Base-by-base conservation (phyloP, 176 grass and related monocot genomes). In the Juncus effusus region DNA sequence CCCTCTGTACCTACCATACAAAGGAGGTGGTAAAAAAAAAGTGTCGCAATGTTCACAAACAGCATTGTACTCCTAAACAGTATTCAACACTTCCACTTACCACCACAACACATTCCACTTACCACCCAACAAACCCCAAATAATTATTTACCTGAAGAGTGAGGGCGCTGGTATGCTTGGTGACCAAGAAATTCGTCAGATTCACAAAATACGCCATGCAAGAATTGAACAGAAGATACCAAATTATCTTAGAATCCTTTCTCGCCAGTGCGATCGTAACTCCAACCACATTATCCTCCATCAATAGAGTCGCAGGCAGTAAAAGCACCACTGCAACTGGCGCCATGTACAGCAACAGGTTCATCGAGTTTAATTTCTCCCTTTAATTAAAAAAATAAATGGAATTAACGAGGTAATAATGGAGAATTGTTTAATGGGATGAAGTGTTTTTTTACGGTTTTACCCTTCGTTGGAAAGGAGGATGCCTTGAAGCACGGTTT, bases 331-430 rank as follows among this genome's bases (percentile, higher is more conserved):
- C 84, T 59, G 79, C 79, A 12, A 86, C 77, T 59, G 84, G 84
- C 7, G 79, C 84, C 84, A 86, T 86, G 57, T 87, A 87, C 61
- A 87, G 64, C 12, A 87, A 70, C 54, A 87, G 75, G 42, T 87
- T 87, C 84, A 82, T 87, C n/a, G 84, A 87, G 64, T 87, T 82
- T 36, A 86, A 64, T 78, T 82, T 86, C 57, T 86, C 79, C 72
- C 84, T 86, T 57, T 5, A 47, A 47, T 47, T 47, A 47, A 47
- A 9, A 47, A 28, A 28, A 28, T 28, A 28, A 28, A 28, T 28
- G 19, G 19, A 28, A 28, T 28, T 28, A 28, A 28, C 1, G 19
- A 28, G 19, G 19, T 28, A 28, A 28, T 28, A 28, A 28, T 28
- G 19, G 19, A 1, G 19, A 28, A 28, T 28, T 28, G 19, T 28